Evolutionary conservation across 331 rosid species (phyloP).

Genomic region (Malus hybrid): DNA sequence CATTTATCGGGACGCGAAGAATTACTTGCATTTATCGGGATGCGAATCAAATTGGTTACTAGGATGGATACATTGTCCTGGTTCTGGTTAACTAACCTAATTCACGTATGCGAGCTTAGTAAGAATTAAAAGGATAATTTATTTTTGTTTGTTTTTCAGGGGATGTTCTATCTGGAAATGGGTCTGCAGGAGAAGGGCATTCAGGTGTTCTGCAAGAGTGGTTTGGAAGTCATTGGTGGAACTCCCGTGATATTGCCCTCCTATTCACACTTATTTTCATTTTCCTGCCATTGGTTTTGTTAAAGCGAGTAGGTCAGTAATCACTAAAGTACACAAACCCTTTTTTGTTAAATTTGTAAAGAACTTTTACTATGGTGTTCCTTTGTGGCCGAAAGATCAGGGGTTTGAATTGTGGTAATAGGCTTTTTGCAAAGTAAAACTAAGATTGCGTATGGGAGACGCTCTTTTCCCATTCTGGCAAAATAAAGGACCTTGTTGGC

Average conservation of each 20-base stretch:
- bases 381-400: too few species aligned
- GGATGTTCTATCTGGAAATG: slow-evolving; percentile 79
- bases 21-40: too few species aligned
- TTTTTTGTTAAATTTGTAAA: background rate
- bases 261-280: slow-evolving; percentile 44
- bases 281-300: slow-evolving; percentile 70
- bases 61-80: too few species aligned
- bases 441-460: accelerated
- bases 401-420: too few species aligned
- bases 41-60: too few species aligned
- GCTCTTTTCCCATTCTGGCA: too few species aligned
- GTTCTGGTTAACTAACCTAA: too few species aligned
- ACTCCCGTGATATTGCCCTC: slow-evolving; percentile 61
- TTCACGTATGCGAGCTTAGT: too few species aligned
- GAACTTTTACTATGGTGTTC: background rate
- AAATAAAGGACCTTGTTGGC: too few species aligned
- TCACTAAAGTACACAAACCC: background rate
- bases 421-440: too few species aligned
- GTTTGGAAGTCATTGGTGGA: slow-evolving; percentile 97
- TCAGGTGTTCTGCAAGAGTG: slow-evolving; percentile 82
- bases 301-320: slow-evolving; percentile 63
- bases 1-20: too few species aligned
- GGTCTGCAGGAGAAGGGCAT: slow-evolving; percentile 44
- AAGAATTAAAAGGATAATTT: background rate
- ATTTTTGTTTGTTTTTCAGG: slow-evolving; percentile 29